Base-by-base conservation (phyloP, 768 basidiomycete genomes). In the Lactifluus piperatus region DNA sequence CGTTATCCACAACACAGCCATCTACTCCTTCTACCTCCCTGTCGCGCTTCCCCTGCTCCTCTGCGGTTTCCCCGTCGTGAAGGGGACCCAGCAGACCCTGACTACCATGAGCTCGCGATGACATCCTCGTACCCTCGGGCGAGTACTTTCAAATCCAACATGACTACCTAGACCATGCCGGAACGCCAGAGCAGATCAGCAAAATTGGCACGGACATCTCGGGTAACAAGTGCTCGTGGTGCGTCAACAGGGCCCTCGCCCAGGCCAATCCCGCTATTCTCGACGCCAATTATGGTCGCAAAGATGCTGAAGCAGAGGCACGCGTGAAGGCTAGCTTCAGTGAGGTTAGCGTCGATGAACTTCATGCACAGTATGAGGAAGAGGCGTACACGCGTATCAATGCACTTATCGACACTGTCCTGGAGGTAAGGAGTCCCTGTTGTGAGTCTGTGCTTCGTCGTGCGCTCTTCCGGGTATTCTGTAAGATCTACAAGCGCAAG, bases 151-250 rank as follows among this genome's bases (percentile, higher is more conserved):
- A n/a, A n/a, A n/a, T n/a, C 59, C 95, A 99, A 73, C 95, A 99
- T 70, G 95, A 99, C 74, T 97, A 86, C 74, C 82, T 99, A 67
- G 97, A 99, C 72, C 95, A 83, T 70, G 85, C 88, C 20, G 93
- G 86, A 5, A 81, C 89, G 8, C 91, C 93, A 0, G 93, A 94
- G 73, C 80, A 88, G 66, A 88, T 97, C 52, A 97, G 95, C 48
- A 98, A 99, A 75, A 84, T 99, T 60, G 97, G 95, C 22, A 98
- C 95, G 16, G 97, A 99, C 71, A 99, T 99, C 68, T 72, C 97
- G 58, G 95, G 98, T 74, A 97, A 97, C 83, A 99, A 99, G 76
- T 98, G 95, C 73, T 88, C 88, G 18, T 99, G 95, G 97, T 86
- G 86, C 66, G 79, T 98, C 71, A 97, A 97, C 74, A 84, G 83